Evolutionary conservation across 371 early-diverging fungal species (phyloP), one percentile per base, ranked within the genome.

Genomic region (Rhizopus sp.): DNA sequence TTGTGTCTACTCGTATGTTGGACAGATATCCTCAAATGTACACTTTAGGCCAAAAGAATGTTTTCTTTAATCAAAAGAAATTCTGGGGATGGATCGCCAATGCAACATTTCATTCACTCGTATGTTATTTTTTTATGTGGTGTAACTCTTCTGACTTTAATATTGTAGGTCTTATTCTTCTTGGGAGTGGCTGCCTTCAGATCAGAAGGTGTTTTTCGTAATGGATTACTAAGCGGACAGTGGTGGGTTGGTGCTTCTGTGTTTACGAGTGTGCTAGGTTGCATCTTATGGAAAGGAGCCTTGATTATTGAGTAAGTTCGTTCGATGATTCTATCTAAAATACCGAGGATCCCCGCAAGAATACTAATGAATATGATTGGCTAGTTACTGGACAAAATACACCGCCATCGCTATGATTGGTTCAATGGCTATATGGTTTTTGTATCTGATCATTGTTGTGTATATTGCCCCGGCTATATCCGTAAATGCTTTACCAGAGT

Each of bases 11-110:
- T 31, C 83, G 95, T 55, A 87, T 93, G 75, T 73, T 98, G 37
- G 96, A 94, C 65, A 86, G 91, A n/a, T 96, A 98, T 62, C 97
- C 98, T 2, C 96, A 96, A 71, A 86, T 98, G 84, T 98, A 98
- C 69, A 89, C 87, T 75, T 81, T 93, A 46, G 96, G 97, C 9
- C 95, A 95, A 64, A 85, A 78, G 42, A 83, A 86, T 48, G 92
- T 89, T 57, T 95, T 96, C 56, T 96, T 95, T 80, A 96, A 95
- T 70, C 89, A 90, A 60, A 75, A 80, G 32, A 80, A 88, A 35
- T 98, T 98, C 75, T 97, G 97, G 96, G 88, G 90, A 10, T 96
- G 93, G 91, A 91, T 94, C 29, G 47, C 83, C 57, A 98, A 96
- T 66, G 96, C 95, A 7, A 91, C 96, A 50, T 89, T 82, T 72